Conservation (phyloP, 495 filamentous ascomycete genomes). For the Rhizodiscina lignyota region DNA sequence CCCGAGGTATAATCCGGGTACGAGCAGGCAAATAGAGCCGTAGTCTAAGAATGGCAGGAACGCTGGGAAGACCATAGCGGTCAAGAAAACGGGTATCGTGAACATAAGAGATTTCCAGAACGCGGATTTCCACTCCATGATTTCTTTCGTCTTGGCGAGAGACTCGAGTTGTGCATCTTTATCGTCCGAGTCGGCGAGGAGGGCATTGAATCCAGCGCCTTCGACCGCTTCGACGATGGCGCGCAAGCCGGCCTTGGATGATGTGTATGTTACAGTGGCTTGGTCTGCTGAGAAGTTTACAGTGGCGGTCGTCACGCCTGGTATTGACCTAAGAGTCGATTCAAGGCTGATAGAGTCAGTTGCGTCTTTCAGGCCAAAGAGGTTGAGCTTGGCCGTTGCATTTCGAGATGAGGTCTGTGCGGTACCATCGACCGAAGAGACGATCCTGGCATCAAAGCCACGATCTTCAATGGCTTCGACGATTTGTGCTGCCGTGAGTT, state of each 20-base stretch:
- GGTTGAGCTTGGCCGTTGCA: constrained; percentile 51
- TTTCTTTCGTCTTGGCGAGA: constrained; percentile 87
- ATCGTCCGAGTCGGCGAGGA: constrained; percentile 81
- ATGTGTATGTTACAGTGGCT: constrained; percentile 51
- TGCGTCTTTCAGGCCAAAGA: constrained; percentile 64
- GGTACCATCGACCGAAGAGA: constrained; percentile 39
- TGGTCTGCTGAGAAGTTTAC: constrained; percentile 52
- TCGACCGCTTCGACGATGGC: constrained; percentile 72
- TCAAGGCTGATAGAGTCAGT: constrained; percentile 56
- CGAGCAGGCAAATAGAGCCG: constrained; percentile 36
- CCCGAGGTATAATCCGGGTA: constrained; percentile 71
- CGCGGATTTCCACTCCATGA: constrained; percentile 74
- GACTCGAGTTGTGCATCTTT: constrained; percentile 96
- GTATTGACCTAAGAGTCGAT: constrained; percentile 39
- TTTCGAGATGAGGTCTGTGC: constrained; percentile 26
- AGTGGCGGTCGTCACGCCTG: constrained; percentile 57
- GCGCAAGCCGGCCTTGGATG: constrained; percentile 58
- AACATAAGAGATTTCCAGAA: constrained; percentile 63
- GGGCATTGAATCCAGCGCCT: constrained; percentile 62
- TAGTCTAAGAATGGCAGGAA: constrained; percentile 41
- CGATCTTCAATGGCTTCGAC: constrained; percentile 71
- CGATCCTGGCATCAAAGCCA: constrained; percentile 76
- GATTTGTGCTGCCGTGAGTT: constrained; percentile 55
- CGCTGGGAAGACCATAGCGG: constrained; percentile 69
- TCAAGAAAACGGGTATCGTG: constrained; percentile 79